These are phyloP conservation scores for Starmera quercuum DNA, from an alignment of 805 yeast species.

Conservation along the genomic window DNA sequence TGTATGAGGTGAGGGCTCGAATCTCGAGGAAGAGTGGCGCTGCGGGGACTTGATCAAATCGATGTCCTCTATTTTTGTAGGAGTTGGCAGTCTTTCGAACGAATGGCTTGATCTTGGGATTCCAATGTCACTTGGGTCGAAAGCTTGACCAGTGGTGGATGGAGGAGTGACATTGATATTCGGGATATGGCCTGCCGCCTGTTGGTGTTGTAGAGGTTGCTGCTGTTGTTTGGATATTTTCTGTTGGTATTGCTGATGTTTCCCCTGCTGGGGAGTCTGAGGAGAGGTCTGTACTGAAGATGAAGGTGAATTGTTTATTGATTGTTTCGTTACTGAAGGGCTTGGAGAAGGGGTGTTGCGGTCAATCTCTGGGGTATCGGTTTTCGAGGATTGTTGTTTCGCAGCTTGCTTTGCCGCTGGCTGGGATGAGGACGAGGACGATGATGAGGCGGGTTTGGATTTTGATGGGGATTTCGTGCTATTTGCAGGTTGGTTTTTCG, in stretches of 20 bases:
- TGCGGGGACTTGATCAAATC: slow-evolving; percentile 82
- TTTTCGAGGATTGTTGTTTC: neutral
- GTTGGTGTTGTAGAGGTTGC: neutral
- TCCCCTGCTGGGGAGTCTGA: slow-evolving; percentile 11
- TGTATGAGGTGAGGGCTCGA: slow-evolving; percentile 67
- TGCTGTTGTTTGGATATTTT: neutral
- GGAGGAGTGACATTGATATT: slow-evolving; percentile 8
- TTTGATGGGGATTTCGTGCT: neutral
- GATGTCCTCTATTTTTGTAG: slow-evolving; percentile 57
- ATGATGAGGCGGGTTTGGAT: neutral
- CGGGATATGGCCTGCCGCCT: neutral
- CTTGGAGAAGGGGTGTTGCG: slow-evolving; percentile 1
- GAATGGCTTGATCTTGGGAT: slow-evolving; percentile 41
- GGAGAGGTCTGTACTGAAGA: slow-evolving; percentile 2
- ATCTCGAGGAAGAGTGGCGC: slow-evolving; percentile 86
- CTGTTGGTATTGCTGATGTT: slow-evolving; percentile 4
- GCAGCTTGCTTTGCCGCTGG: neutral
- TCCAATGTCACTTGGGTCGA: slow-evolving; percentile 1
- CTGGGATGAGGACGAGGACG: neutral
- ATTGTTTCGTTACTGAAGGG: neutral
- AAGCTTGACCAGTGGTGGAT: slow-evolving; percentile 8
- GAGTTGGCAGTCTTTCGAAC: slow-evolving; percentile 50
- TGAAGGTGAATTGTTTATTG: neutral
- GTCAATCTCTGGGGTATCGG: neutral
- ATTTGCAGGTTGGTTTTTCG: neutral